Base-by-base conservation (phyloP, 805 yeast species). In the Wickerhamiella siamensis region DNA sequence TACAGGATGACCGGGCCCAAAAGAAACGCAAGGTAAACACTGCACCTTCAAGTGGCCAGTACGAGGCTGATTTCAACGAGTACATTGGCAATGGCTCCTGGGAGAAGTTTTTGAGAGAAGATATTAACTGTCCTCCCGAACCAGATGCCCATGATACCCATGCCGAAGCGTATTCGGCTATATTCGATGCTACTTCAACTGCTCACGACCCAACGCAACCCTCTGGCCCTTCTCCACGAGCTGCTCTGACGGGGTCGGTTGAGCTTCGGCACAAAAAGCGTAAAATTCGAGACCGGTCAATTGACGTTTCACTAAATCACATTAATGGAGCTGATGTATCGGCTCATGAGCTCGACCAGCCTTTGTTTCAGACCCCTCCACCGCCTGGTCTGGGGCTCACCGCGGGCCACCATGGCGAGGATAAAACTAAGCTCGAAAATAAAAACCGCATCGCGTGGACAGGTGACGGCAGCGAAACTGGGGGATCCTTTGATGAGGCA, bases 401-500 rank as follows among this genome's bases (percentile, higher is more conserved):
- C 6, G 9, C 29, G n/a, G 21, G 38, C 26, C 22, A 15, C 22
- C 19, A 34, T 16, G 12, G 24, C 27, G n/a, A 16, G 15, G 24
- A 17, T 21, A 33, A 19, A 17, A 6, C 33, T 8, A 24, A 31
- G n/a, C 18, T 31, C 15, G 18, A 31, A 6, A 14, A 12, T 16
- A 22, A 21, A 8, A 33, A 35, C 38, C 41, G 49, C 2, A 32
- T 44, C 5, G 39, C 44, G 12, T 53, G 57, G 58, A 45, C 48
- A 2, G 58, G 58, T 3, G 53, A 53, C 21, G 57, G 57, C 9
- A 38, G 55, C 26, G 58, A 54, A 41, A 32, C 47, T 10, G 60
- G 57, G 12, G 66, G 66, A 1, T 45, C 64, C 45, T 83, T 83
- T 53, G 65, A 80, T 1, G 62, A 59, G 19, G 81, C 75, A 39